Conservation (phyloP, 257 asterid species). For the Primulina huaijiensis region DNA sequence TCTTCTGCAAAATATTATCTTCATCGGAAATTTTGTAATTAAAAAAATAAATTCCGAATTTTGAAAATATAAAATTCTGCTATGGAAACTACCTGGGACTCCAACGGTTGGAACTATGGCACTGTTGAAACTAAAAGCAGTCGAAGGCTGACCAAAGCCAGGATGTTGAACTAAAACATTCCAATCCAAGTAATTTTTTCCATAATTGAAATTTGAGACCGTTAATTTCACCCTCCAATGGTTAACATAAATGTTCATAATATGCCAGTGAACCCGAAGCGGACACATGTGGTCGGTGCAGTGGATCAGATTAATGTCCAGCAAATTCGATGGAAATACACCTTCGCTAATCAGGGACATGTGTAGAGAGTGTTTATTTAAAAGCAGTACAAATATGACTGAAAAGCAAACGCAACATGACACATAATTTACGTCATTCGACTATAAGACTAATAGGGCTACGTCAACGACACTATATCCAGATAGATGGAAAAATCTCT, state of each 20-base stretch:
- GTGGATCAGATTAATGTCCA: constrained; percentile 40
- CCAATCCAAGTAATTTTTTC: constrained; percentile 60
- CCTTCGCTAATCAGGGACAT: constrained; percentile 42
- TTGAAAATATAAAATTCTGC: not conserved
- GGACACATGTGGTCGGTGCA: constrained; percentile 84
- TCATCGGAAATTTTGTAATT: not conserved
- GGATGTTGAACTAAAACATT: constrained; percentile 68
- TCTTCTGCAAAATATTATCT: constrained; percentile 42
- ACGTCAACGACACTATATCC: no score
- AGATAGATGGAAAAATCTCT: no score
- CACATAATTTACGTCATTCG: no score
- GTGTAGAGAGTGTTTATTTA: not conserved
- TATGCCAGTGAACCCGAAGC: constrained; percentile 68
- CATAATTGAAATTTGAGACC: constrained; percentile 53
- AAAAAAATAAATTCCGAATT: not conserved
- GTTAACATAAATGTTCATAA: constrained; percentile 42
- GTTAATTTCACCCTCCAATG: constrained; percentile 74
- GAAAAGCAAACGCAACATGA: not conserved
- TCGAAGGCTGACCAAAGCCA: constrained; percentile 41
- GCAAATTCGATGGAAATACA: constrained; percentile 27
- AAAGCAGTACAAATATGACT: not conserved
- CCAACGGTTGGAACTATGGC: constrained; percentile 42
- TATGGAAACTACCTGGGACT: constrained; percentile 35
- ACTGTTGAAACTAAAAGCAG: constrained; percentile 50
- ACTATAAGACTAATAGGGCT: no score